Conservation (phyloP, 1,139 yeast species). For the Blastobotrys apis region DNA sequence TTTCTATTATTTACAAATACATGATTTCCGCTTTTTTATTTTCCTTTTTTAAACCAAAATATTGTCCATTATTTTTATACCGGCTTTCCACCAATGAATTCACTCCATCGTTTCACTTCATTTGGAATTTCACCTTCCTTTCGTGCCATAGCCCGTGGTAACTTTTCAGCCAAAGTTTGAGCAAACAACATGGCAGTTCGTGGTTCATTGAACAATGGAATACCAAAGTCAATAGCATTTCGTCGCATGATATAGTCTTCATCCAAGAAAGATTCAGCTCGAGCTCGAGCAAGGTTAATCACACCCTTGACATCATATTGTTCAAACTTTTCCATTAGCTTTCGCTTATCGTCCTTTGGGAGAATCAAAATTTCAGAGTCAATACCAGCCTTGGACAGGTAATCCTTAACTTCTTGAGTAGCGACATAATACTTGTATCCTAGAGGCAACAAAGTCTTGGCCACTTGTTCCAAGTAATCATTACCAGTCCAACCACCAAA, state of each 20-base stretch:
- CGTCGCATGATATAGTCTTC: slow-evolving; percentile 97
- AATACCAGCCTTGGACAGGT: slow-evolving; percentile 50
- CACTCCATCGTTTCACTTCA: slow-evolving; percentile 95
- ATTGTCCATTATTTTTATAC: slow-evolving; percentile 40
- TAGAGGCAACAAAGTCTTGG: slow-evolving; percentile 59
- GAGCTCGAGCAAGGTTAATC: slow-evolving; percentile 82
- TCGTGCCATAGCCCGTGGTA: slow-evolving; percentile 44
- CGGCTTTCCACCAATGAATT: slow-evolving; percentile 88
- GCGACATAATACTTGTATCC: slow-evolving; percentile 85
- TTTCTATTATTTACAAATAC: too few species aligned
- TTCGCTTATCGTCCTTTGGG: slow-evolving; percentile 91
- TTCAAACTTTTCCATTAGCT: slow-evolving; percentile 88
- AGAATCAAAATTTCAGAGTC: slow-evolving; percentile 67
- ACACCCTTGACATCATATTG: slow-evolving; percentile 79
- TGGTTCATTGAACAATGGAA: slow-evolving; percentile 95
- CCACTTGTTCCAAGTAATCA: slow-evolving; percentile 69
- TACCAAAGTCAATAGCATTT: slow-evolving; percentile 96
- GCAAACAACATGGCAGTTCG: slow-evolving; percentile 87
- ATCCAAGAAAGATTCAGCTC: slow-evolving; percentile 81
- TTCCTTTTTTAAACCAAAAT: slow-evolving; percentile 1
- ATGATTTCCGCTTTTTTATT: background rate
- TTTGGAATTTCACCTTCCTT: slow-evolving; percentile 57
- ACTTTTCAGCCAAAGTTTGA: slow-evolving; percentile 68
- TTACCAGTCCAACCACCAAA: slow-evolving; percentile 89
- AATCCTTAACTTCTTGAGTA: slow-evolving; percentile 62